These are phyloP conservation scores for Acer saccharum DNA, from an alignment of 345 rosid species.

Conservation along the genomic window DNA sequence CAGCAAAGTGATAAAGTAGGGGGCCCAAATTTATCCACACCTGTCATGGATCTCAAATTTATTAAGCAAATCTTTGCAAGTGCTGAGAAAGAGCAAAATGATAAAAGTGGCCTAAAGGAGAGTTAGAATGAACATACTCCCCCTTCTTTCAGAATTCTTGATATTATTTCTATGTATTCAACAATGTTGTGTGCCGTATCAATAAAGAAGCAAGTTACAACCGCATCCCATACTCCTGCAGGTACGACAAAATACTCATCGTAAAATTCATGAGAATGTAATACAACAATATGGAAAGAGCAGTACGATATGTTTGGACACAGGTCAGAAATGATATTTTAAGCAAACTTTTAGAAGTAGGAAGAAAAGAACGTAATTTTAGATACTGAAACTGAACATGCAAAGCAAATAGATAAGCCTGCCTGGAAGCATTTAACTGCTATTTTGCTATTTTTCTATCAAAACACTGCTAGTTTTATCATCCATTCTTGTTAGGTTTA, in stretches of 20 bases:
- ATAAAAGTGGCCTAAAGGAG: slow-evolving; percentile 20
- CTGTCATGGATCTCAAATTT: slow-evolving; percentile 39
- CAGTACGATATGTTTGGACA: not conserved
- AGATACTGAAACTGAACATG: not conserved
- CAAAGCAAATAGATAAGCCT: not conserved
- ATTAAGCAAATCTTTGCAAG: slow-evolving; percentile 19
- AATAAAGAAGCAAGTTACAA: slow-evolving; percentile 93
- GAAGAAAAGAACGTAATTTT: not conserved
- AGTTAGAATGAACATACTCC: slow-evolving; percentile 60
- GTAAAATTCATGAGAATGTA: slow-evolving; percentile 8
- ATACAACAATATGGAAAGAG: not conserved
- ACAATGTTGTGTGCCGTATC: slow-evolving; percentile 94
- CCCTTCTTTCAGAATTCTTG: slow-evolving; percentile 86
- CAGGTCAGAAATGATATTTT: not conserved
- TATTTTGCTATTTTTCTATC: not conserved
- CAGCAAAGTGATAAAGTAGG: slow-evolving; percentile 90
- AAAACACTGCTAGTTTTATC: not conserved
- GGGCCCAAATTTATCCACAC: slow-evolving; percentile 98
- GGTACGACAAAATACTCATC: slow-evolving; percentile 18
- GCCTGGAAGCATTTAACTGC: not conserved
- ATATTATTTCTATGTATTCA: slow-evolving; percentile 92
- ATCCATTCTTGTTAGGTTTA: not conserved
- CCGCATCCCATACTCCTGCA: slow-evolving; percentile 96
- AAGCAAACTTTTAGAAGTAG: not conserved
- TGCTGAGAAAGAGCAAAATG: not conserved